Evolutionary conservation across 2,329 filamentous ascomycete genomes (phyloP), one percentile per base, ranked within the genome.

Genomic region (Neospermospora avenae): DNA sequence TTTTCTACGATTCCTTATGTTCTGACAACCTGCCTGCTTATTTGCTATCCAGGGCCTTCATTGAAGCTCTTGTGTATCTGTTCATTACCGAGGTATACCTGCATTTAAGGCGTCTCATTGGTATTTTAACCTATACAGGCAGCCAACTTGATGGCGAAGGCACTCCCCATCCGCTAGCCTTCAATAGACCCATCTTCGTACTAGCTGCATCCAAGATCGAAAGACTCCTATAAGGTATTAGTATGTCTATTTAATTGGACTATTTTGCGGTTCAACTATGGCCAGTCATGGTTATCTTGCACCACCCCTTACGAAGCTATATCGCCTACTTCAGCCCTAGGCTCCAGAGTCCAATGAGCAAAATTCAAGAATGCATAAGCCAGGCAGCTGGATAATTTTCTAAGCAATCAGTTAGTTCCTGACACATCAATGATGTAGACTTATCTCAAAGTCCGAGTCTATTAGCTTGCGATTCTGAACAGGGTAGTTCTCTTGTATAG

Each of bases 371-470:
- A 52, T 52, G 34, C 49, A 8, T 18, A 24, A 10, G 16, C 49
- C 25, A 52, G 49, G 35, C 31, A 52, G 49, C 49, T 52, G 49
- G 39, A 52, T 52, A 52, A 52, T 18, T 20, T 25, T 37, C 49
- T 52, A 34, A 52, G 31, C n/a, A 20, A 39, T 24, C 34, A 34
- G 49, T 22, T 24, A 24, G 20, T 24, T n/a, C 35, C 34, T 18
- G 18, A 14, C 49, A 39, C 16, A 52, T 52, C 31, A 39, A 20
- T 16, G 18, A 20, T 16, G 34, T 4, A n/a, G 11, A 4, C 28
- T 20, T 13, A 25, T 24, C 18, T 37, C 34, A 20, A 22, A 39
- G 4, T 20, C 25, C 35, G 31, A 39, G n/a, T n/a, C n/a, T n/a
- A n/a, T n/a, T n/a, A n/a, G n/a, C n/a, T n/a, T n/a, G n/a, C n/a